phyloP scores from a whole-genome alignment of 2,329 filamentous ascomycete genomes.

The Xylariomycetidae sp. region DNA sequence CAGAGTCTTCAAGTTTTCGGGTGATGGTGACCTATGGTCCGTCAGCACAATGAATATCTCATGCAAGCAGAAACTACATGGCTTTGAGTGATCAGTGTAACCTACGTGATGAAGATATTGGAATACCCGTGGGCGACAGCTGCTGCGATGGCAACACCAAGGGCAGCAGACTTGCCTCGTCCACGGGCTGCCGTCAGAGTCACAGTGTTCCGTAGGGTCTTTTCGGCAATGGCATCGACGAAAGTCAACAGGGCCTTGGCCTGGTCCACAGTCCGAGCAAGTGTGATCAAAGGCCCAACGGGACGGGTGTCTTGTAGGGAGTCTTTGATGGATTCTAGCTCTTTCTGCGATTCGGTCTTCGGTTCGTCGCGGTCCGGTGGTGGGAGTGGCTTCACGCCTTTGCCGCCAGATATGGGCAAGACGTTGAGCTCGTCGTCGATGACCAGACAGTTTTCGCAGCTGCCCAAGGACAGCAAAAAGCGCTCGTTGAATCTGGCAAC shows the following conservation, averaged over 20 bases:
- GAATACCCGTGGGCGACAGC: constrained; percentile 95
- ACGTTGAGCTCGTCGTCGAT: constrained; percentile 98
- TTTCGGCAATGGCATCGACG: constrained; percentile 92
- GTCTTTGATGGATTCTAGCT: constrained; percentile 84
- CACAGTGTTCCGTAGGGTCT: constrained; percentile 89
- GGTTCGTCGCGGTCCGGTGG: constrained; percentile 68
- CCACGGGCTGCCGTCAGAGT: constrained; percentile 89
- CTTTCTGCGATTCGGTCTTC: constrained; percentile 64
- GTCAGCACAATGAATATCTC: no score
- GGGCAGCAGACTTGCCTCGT: constrained; percentile 91
- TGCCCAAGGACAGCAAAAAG: constrained; percentile 91
- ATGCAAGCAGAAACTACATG: neutral
- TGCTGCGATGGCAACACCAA: constrained; percentile 89
- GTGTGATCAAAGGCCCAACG: constrained; percentile 73
- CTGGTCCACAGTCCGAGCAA: constrained; percentile 89
- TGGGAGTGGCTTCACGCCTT: constrained; percentile 77
- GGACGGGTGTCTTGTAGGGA: constrained; percentile 79
- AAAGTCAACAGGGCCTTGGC: constrained; percentile 96
- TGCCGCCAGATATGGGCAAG: constrained; percentile 90
- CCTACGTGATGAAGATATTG: constrained; percentile 94
- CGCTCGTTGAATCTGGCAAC: constrained; percentile 96
- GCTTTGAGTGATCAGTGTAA: no score
- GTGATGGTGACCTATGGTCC: neutral
- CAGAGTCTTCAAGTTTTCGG: constrained; percentile 92
- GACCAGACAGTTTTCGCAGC: constrained; percentile 89